Evolutionary conservation across 1,284 basidiomycete species (phyloP).

Genomic region (Ceratobasidium papillatum): DNA sequence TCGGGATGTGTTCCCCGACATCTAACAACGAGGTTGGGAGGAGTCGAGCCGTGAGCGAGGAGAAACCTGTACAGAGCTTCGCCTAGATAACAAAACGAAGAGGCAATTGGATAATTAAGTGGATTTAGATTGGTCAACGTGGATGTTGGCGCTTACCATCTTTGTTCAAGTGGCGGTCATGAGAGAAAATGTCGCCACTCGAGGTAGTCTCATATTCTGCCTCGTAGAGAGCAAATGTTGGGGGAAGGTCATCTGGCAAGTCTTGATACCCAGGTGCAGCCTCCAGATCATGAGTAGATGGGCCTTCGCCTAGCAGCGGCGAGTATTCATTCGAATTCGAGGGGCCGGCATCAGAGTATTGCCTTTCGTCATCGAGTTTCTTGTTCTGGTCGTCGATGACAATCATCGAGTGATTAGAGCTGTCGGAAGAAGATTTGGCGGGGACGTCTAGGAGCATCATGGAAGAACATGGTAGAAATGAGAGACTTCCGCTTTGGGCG

Average conservation of each 20-base stretch:
- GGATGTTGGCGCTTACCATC: constrained; percentile 60
- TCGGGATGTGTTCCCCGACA: constrained; percentile 69
- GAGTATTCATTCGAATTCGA: not conserved
- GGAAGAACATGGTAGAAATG: not conserved
- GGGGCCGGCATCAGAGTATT: constrained; percentile 16
- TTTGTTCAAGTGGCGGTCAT: constrained; percentile 73
- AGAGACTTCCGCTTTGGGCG: not conserved
- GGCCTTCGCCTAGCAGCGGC: not conserved
- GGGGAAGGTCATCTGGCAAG: constrained; percentile 57
- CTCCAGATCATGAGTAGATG: constrained; percentile 10
- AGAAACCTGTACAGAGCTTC: constrained; percentile 79
- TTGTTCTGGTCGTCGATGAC: not conserved
- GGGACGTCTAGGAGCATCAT: constrained; percentile 14
- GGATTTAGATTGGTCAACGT: not conserved
- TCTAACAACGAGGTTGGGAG: constrained; percentile 62
- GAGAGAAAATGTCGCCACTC: constrained; percentile 67
- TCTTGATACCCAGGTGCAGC: constrained; percentile 8
- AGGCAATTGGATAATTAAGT: constrained; percentile 2
- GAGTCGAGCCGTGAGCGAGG: constrained; percentile 61
- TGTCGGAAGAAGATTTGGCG: not conserved
- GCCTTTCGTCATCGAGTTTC: constrained; percentile 6
- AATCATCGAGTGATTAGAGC: constrained; percentile 13
- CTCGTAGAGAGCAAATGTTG: constrained; percentile 67
- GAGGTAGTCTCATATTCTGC: constrained; percentile 65
- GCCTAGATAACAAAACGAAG: constrained; percentile 53